Evolutionary conservation across 306 rosid genomes (phyloP).

Genomic region (Prunus salicina): DNA sequence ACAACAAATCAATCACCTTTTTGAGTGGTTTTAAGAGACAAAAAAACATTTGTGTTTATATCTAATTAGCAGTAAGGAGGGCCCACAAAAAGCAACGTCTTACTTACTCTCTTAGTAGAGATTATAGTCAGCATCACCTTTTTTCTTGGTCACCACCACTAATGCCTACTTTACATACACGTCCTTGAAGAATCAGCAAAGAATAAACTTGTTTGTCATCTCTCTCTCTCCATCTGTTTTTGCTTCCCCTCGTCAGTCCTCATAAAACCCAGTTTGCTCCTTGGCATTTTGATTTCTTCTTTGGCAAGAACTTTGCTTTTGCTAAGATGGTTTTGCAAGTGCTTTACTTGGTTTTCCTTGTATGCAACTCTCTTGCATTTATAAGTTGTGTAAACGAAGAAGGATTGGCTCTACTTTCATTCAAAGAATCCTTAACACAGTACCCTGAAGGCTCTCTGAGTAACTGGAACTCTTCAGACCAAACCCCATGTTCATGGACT

Average conservation of each 20-base stretch:
- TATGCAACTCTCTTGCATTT: slow-evolving; percentile 12
- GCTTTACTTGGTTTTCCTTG: slow-evolving; percentile 22
- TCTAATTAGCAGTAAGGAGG: not conserved
- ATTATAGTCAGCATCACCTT: not conserved
- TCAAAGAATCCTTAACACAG: slow-evolving; percentile 8
- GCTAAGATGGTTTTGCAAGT: slow-evolving; percentile 21
- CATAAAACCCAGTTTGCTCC: slow-evolving; percentile 2
- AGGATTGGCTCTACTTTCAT: slow-evolving; percentile 31
- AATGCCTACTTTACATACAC: not conserved
- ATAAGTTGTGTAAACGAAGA: slow-evolving; percentile 25
- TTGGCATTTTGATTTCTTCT: not conserved
- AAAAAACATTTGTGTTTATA: not conserved
- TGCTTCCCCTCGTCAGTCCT: not conserved
- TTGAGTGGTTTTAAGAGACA: not conserved
- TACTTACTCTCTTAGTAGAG: not conserved
- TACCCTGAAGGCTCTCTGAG: slow-evolving; percentile 2
- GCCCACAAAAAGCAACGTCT: not conserved
- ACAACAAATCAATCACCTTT: not conserved
- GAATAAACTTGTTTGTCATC: not conserved
- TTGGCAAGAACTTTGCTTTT: not conserved
- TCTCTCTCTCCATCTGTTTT: not conserved
- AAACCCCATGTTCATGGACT: slow-evolving; percentile 31
- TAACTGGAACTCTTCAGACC: slow-evolving; percentile 30
- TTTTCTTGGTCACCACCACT: not conserved
- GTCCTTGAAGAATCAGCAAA: slow-evolving; percentile 2